Conservation (phyloP, 2,329 filamentous ascomycete species). For the Xylariaceae sp. region DNA sequence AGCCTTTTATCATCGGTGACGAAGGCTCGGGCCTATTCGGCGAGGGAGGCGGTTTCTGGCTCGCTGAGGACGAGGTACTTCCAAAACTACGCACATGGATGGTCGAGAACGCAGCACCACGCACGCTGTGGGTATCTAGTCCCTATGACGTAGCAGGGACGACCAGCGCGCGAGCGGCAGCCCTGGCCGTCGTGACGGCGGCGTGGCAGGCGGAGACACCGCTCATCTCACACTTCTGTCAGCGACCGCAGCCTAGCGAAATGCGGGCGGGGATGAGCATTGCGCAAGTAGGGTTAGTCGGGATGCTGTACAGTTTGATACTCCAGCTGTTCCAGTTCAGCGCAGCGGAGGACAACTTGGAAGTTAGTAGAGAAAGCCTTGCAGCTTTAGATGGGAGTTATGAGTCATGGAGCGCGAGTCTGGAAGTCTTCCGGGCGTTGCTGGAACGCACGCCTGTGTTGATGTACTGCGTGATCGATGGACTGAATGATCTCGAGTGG, state of each 20-base stretch:
- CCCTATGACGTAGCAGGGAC: constrained; percentile 18
- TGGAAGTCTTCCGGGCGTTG: constrained; percentile 11
- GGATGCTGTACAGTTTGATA: constrained; percentile 23
- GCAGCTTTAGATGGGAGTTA: neutral
- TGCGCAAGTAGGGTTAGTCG: constrained; percentile 21
- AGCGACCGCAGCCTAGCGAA: constrained; percentile 9
- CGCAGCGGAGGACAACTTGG: neutral
- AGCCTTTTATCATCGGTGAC: constrained; percentile 21
- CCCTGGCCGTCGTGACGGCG: constrained; percentile 15
- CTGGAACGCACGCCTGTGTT: constrained; percentile 15
- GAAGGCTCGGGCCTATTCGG: constrained; percentile 14
- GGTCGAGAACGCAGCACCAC: neutral
- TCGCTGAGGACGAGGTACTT: constrained; percentile 26
- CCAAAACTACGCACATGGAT: constrained; percentile 22
- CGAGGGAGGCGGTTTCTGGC: constrained; percentile 11
- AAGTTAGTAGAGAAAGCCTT: constrained; percentile 4
- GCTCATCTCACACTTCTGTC: constrained; percentile 29
- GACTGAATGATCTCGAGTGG: constrained; percentile 26
- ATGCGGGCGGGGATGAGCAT: constrained; percentile 11
- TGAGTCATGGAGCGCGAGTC: constrained; percentile 11
- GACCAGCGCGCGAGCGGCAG: constrained; percentile 23
- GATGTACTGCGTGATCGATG: constrained; percentile 21
- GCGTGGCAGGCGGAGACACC: constrained; percentile 25
- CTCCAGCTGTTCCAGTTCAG: constrained; percentile 25
- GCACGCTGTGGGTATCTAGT: constrained; percentile 29